Evolutionary conservation across 768 basidiomycete genomes (phyloP).

Genomic region (Mycena chlorophos): DNA sequence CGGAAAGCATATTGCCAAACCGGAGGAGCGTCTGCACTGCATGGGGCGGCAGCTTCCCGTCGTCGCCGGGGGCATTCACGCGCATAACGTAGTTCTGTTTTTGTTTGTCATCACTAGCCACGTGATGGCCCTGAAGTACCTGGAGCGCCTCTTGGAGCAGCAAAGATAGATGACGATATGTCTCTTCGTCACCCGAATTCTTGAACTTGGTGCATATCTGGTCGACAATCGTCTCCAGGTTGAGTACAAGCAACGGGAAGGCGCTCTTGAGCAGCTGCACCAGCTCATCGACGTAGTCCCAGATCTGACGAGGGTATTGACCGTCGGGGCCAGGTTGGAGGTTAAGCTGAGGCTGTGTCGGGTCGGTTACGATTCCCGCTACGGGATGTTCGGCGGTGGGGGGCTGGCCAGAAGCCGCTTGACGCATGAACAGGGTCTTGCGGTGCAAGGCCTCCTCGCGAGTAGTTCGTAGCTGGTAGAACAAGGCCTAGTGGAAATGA

Average conservation of each 20-base stretch:
- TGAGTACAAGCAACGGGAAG: constrained; percentile 91
- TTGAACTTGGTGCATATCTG: constrained; percentile 91
- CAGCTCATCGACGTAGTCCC: constrained; percentile 92
- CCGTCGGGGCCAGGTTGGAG: constrained; percentile 25
- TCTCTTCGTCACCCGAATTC: constrained; percentile 85
- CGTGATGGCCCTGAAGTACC: constrained; percentile 42
- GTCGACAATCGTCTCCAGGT: constrained; percentile 96
- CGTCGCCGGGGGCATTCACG: constrained; percentile 67
- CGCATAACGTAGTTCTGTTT: constrained; percentile 66
- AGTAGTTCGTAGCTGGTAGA: constrained; percentile 89
- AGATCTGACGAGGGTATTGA: constrained; percentile 60
- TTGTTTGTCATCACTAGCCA: background rate
- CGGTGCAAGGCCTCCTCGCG: constrained; percentile 61
- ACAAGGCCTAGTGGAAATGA: constrained; percentile 66
- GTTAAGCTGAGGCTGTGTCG: constrained; percentile 18
- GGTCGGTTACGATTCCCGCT: constrained; percentile 12
- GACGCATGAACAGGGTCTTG: constrained; percentile 40
- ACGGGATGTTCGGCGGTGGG: constrained; percentile 19
- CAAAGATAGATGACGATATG: constrained; percentile 87
- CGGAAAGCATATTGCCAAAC: constrained; percentile 60
- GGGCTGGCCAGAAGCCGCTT: constrained; percentile 31
- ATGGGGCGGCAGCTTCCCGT: constrained; percentile 56
- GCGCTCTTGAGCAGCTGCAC: constrained; percentile 92
- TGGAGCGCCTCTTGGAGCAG: constrained; percentile 84
- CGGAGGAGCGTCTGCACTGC: constrained; percentile 59